Evolutionary conservation across 768 basidiomycete species (phyloP).

Genomic region (Artomyces pyxidatus): DNA sequence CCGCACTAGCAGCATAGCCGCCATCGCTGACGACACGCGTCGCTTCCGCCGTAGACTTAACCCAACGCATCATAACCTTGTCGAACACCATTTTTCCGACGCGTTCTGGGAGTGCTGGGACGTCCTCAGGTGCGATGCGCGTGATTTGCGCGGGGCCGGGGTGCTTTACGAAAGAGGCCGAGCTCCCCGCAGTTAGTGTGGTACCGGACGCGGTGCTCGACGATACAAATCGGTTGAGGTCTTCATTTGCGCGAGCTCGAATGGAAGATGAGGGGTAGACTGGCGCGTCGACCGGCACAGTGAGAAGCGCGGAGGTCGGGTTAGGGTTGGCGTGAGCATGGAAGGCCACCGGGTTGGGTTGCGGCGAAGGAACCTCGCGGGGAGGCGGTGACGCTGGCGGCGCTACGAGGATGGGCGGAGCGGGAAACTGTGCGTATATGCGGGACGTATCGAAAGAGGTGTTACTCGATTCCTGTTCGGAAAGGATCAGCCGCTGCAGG

Average conservation of each 20-base stretch:
- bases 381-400: constrained; percentile 16
- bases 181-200: constrained; percentile 62
- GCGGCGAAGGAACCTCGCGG: constrained; percentile 9
- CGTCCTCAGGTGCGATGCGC: constrained; percentile 73
- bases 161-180: constrained; percentile 80
- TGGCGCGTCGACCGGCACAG: constrained; percentile 16
- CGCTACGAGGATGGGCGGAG: constrained; percentile 19
- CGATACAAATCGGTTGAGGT: constrained; percentile 84
- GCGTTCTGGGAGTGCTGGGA: constrained; percentile 63
- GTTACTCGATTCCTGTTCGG: constrained; percentile 32
- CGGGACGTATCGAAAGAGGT: constrained; percentile 32
- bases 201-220: constrained; percentile 78
- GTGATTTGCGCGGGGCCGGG: constrained; percentile 70
- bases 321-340: constrained; percentile 3
- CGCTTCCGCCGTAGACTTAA: constrained; percentile 45
- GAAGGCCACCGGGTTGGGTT: constrained; percentile 7
- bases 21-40: constrained; percentile 21
- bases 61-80: constrained; percentile 77
- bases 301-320: constrained; percentile 12
- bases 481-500: constrained; percentile 14
- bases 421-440: constrained; percentile 23
- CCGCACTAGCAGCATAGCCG: constrained; percentile 26
- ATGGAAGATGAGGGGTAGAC: constrained; percentile 46
- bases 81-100: constrained; percentile 89
- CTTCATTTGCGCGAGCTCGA: constrained; percentile 49